These are phyloP conservation scores for Colletotrichum musae DNA, from an alignment of 2,329 filamentous ascomycete genomes.

Conservation along the genomic window DNA sequence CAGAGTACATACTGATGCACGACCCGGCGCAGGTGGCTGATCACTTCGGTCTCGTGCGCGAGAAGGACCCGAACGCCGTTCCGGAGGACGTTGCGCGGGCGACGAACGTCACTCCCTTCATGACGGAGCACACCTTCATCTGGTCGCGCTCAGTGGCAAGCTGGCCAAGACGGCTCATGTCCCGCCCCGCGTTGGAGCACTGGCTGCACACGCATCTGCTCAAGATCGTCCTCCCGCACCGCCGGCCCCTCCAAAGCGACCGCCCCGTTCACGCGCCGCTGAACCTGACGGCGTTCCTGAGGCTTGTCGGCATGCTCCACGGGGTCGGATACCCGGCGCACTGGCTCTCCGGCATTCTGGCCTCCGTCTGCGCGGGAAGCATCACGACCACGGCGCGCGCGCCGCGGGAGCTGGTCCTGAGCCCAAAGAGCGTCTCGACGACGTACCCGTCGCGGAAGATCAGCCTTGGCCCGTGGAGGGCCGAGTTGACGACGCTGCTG, in stretches of 20 bases:
- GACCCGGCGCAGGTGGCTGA: slow-evolving; percentile 44
- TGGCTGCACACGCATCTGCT: slow-evolving; percentile 45
- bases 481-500: slow-evolving; percentile 44
- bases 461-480: slow-evolving; percentile 40
- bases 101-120: slow-evolving; percentile 28
- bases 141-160: slow-evolving; percentile 28
- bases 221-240: slow-evolving; percentile 46
- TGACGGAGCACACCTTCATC: slow-evolving; percentile 43
- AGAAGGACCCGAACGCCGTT: neutral
- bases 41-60: slow-evolving; percentile 45
- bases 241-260: slow-evolving; percentile 34
- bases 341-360: slow-evolving; percentile 45
- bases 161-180: slow-evolving; percentile 33
- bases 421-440: slow-evolving; percentile 16
- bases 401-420: slow-evolving; percentile 38
- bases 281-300: slow-evolving; percentile 44
- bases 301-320: slow-evolving; percentile 42
- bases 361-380: slow-evolving; percentile 37
- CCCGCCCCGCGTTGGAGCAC: slow-evolving; percentile 43
- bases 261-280: slow-evolving; percentile 45
- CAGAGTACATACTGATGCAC: slow-evolving; percentile 50
- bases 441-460: slow-evolving; percentile 22
- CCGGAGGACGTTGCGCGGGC: neutral
- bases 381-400: slow-evolving; percentile 44
- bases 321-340: slow-evolving; percentile 47